phyloP scores from a whole-genome alignment of 2,329 filamentous ascomycete species.

The Tolypocladium guangdongense region DNA sequence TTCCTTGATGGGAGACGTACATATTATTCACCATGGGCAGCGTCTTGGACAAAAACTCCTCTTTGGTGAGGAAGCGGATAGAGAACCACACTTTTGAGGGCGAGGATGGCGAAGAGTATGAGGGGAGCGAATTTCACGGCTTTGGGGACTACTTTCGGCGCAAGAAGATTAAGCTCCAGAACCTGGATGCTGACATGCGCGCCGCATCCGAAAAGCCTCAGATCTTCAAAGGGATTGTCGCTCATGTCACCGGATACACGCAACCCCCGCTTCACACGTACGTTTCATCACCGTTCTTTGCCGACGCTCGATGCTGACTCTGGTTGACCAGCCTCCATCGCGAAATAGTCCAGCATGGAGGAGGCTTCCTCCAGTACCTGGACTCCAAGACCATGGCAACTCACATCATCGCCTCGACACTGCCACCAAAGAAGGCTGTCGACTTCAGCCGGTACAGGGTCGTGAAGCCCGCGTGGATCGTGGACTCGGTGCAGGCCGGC shows the following conservation, averaged over 20 bases:
- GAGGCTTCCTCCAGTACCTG: constrained; percentile 86
- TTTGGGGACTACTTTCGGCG: constrained; percentile 87
- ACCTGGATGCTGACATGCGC: constrained; percentile 75
- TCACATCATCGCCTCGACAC: constrained; percentile 82
- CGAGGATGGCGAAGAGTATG: constrained; percentile 86
- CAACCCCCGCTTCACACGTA: constrained; percentile 79
- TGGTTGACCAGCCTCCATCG: constrained; percentile 50
- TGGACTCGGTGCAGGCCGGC: constrained; percentile 76
- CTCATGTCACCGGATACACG: constrained; percentile 90
- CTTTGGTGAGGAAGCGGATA: constrained; percentile 49
- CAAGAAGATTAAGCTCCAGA: constrained; percentile 96
- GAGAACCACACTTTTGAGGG: constrained; percentile 61
- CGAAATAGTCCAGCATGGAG: constrained; percentile 86
- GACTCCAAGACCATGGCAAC: constrained; percentile 92
- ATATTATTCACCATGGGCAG: constrained; percentile 38
- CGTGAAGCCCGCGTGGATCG: constrained; percentile 89
- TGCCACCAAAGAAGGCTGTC: constrained; percentile 86
- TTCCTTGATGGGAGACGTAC: too few relatives aligned
- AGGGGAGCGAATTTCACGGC: constrained; percentile 74
- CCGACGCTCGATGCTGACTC: neutral
- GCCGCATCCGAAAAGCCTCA: constrained; percentile 59
- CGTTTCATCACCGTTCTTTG: constrained; percentile 10
- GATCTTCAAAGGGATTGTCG: constrained; percentile 85
- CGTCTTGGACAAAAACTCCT: constrained; percentile 52
- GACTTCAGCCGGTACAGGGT: constrained; percentile 84